Base-by-base conservation (phyloP, 208 protist genomes). In the Wallacemonas sp. region DNA sequence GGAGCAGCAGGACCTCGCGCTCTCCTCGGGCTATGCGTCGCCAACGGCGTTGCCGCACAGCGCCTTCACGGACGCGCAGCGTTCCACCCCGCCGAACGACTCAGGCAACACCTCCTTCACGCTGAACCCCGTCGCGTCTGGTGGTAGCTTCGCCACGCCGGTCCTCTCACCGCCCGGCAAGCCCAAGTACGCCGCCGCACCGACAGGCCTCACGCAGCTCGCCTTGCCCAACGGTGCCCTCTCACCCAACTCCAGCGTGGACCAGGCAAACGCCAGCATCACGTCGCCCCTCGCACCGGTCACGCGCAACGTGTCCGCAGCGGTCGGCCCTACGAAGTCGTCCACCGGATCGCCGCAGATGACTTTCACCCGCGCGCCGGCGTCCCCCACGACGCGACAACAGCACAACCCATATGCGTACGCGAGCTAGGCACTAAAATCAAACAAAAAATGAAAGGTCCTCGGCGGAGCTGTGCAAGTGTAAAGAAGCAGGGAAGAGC, bases 41-140 rank as follows among this genome's bases (percentile, higher is more conserved):
- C 55, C 34, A 9, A 15, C 5, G 12, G 32, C 26, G 24, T 45
- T 50, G 33, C 53, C 58, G 10, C 15, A 32, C 37, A 60, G 61
- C 32, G 38, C 64, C 60, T 64, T 55, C 41, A 36, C 48, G 24
- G 37, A n/a, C 22, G 41, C 53, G 6, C 55, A 44, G 55, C 50
- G 50, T n/a, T 4, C 50, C 17, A 57, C 50, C 6, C 50, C 50
- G 32, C 50, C 50, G 50, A 57, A 57, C 50, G 50, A 57, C 50
- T 57, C 50, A 3, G 50, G 50, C 30, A 57, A 57, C 50, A 57
- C 9, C 29, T 57, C 50, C 50, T 57, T 57, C 50, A 37, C 30
- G 13, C 3, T 57, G 30, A 57, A 57, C 50, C 50, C 50, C 17
- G 19, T 19, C 15, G 3, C 22, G 30, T 5, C 12, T 8, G 30